These are phyloP conservation scores for Arctium lappa DNA, from an alignment of 129 eudicot genomes.

Conservation along the genomic window DNA sequence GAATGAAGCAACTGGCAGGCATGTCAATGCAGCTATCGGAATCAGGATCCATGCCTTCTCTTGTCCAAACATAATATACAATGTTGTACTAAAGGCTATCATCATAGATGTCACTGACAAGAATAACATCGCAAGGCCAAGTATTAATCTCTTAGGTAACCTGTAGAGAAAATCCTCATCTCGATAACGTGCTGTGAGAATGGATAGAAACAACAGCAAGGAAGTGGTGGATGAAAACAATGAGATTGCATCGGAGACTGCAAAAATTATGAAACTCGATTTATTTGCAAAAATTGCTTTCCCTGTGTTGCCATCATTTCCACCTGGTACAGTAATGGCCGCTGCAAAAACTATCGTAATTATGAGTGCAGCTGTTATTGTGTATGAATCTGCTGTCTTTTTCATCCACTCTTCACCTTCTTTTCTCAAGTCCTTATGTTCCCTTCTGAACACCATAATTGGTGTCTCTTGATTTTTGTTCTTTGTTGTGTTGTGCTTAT, in stretches of 20 bases:
- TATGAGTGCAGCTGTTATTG: constrained; percentile 20
- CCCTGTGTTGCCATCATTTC: not conserved
- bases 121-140: not conserved
- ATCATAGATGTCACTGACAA: not conserved
- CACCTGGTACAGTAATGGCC: constrained; percentile 27
- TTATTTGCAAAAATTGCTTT: not conserved
- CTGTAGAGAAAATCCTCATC: not conserved
- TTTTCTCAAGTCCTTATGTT: constrained; percentile 1
- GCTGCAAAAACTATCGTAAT: constrained; percentile 27
- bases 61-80: not conserved
- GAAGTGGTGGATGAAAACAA: constrained; percentile 12
- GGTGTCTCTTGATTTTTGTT: not conserved
- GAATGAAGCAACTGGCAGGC: not conserved
- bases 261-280: not conserved
- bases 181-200: not conserved
- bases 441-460: constrained; percentile 19
- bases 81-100: not conserved
- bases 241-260: constrained; percentile 12
- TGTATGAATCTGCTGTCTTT: no score
- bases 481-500: no score
- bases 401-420: constrained; percentile 14
- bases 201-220: constrained; percentile 2
- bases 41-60: not conserved
- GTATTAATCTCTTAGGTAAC: not conserved
- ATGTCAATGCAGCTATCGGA: not conserved